These are phyloP conservation scores for Aegilops speltoides DNA, from an alignment of 176 grass and related monocot species.

Conservation along the genomic window DNA sequence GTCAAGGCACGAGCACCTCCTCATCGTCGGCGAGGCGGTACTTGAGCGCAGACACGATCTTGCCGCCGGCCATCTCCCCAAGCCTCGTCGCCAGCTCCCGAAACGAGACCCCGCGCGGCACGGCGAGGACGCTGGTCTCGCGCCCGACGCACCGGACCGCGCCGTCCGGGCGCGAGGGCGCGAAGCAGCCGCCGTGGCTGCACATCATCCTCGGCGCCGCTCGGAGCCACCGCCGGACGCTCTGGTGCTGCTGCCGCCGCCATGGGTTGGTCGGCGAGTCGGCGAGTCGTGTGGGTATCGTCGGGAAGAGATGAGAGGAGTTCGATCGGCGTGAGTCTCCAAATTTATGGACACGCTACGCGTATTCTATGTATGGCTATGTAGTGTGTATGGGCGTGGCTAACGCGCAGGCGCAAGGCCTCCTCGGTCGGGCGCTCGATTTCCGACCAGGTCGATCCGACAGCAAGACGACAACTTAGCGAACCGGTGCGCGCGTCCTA, in stretches of 20 bases:
- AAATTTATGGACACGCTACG: too few relatives aligned
- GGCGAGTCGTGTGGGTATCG: not conserved
- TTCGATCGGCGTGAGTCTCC: too few relatives aligned
- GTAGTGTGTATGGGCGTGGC: too few relatives aligned
- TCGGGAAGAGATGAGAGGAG: not conserved
- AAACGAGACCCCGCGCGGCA: conserved; percentile 28
- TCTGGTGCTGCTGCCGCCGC: not conserved
- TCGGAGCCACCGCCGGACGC: not conserved
- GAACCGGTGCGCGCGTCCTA: too few relatives aligned
- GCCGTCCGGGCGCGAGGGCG: too few relatives aligned
- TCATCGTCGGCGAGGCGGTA: conserved; percentile 39
- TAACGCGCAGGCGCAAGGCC: too few relatives aligned
- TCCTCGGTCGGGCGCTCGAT: too few relatives aligned
- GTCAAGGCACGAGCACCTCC: conserved; percentile 35
- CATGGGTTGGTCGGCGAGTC: not conserved
- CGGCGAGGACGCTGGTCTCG: conserved; percentile 31
- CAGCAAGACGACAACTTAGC: too few relatives aligned
- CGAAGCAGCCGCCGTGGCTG: too few relatives aligned
- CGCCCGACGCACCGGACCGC: conserved; percentile 35
- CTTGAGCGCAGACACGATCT: not conserved
- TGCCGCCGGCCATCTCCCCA: not conserved
- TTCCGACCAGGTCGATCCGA: too few relatives aligned
- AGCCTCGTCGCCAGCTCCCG: conserved; percentile 1
- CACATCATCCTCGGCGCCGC: too few relatives aligned
- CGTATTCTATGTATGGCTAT: too few relatives aligned